Conservation (phyloP, 192 early-diverging fungal genomes). For the Mortierella alpina region DNA sequence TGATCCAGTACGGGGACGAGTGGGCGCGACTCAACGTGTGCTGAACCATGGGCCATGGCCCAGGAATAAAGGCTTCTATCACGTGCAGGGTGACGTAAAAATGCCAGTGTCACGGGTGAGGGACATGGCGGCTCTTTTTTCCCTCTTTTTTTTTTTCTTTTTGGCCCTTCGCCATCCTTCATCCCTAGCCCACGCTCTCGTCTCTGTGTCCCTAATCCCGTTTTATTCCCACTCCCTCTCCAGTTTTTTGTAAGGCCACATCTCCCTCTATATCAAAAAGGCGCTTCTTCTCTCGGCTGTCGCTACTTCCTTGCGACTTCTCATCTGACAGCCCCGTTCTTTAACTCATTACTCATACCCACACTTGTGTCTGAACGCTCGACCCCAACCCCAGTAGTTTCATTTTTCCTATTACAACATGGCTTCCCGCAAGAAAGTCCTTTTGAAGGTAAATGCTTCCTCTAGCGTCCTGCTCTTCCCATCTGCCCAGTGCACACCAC, state of each 20-base stretch:
- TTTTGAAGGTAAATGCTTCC: constrained; percentile 61
- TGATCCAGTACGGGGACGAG: constrained; percentile 32
- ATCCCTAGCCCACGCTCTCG: background rate
- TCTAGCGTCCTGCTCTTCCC: background rate
- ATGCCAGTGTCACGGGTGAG: background rate
- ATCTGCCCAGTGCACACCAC: background rate
- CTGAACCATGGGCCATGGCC: background rate
- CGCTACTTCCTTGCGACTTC: too few species aligned
- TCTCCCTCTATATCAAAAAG: too few species aligned
- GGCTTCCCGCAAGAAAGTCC: constrained; percentile 65
- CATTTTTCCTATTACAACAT: constrained; percentile 3
- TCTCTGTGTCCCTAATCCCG: background rate
- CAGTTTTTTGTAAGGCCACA: too few species aligned
- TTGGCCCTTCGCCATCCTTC: background rate
- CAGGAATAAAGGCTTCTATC: background rate
- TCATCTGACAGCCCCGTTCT: too few species aligned
- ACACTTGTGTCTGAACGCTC: too few species aligned
- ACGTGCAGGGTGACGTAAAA: background rate
- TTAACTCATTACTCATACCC: too few species aligned
- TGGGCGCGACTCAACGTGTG: constrained; percentile 32
- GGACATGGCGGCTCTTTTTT: background rate
- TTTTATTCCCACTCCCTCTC: background rate
- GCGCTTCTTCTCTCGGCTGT: too few species aligned
- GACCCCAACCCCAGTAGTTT: too few species aligned
- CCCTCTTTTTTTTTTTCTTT: background rate